Percentiles rank a stretch among this genome's conserved stretches.
These are phyloP conservation scores for Colletotrichum costaricense DNA, from an alignment of 2,329 filamentous ascomycete genomes.

Conservation along the genomic window DNA sequence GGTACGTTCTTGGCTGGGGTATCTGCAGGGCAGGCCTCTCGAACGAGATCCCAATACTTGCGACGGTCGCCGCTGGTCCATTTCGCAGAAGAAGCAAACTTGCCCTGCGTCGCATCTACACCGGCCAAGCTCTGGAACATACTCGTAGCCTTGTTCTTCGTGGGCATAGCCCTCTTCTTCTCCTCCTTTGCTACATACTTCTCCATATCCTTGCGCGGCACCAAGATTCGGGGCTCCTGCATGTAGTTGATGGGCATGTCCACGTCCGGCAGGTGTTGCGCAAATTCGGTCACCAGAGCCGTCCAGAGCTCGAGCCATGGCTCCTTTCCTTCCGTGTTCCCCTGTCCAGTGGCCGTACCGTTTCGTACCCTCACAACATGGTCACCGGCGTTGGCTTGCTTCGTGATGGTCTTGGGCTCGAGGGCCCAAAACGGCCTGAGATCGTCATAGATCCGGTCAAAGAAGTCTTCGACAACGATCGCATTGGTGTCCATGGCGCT, in stretches of 20 bases:
- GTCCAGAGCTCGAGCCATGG: conserved; percentile 62
- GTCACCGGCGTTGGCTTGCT: conserved; percentile 55
- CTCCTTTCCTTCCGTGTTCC: conserved; percentile 53
- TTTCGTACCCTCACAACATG: conserved; percentile 61
- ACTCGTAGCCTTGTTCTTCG: conserved; percentile 55
- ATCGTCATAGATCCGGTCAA: conserved; percentile 73
- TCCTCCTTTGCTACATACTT: conserved; percentile 61
- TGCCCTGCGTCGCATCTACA: conserved; percentile 48
- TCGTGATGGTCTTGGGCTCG: conserved; percentile 52
- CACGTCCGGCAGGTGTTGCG: conserved; percentile 68
- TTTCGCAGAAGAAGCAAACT: conserved; percentile 42
- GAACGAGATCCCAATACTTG: conserved; percentile 69
- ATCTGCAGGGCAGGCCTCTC: conserved; percentile 66
- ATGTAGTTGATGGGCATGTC: conserved; percentile 75
- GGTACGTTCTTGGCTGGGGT: conserved; percentile 57
- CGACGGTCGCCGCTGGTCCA: conserved; percentile 32
- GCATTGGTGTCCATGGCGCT: conserved; percentile 63
- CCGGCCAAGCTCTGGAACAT: conserved; percentile 53
- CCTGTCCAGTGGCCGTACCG: conserved; percentile 52
- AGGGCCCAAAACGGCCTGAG: conserved; percentile 70
- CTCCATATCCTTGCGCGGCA: conserved; percentile 67
- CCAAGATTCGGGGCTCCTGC: conserved; percentile 72
- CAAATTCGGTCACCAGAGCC: conserved; percentile 61
- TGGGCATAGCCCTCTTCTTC: conserved; percentile 54
- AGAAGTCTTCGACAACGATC: conserved; percentile 72